Evolutionary conservation across 108 stramenopile genomes (phyloP).

Genomic region (Mediolabrus comicus): DNA sequence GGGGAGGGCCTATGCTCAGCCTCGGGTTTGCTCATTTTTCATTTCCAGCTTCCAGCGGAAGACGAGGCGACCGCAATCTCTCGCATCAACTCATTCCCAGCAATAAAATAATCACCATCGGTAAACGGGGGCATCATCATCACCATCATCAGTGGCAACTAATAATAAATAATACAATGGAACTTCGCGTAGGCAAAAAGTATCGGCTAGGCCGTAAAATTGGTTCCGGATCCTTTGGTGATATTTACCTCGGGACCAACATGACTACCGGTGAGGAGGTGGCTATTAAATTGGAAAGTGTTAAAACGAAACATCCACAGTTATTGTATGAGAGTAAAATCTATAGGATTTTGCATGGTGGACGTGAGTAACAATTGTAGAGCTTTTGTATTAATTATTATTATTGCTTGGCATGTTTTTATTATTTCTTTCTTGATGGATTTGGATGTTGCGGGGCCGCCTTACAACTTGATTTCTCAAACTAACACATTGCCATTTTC

Average conservation of each 20-base stretch:
- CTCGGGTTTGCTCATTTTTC: too few species aligned
- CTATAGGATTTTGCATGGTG: constrained; percentile 98
- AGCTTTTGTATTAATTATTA: not conserved
- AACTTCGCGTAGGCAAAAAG: constrained; percentile 97
- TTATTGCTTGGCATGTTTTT: not conserved
- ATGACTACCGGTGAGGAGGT: constrained; percentile 96
- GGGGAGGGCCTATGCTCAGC: too few species aligned
- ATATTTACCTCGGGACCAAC: constrained; percentile 98
- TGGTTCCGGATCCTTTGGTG: constrained; percentile 98
- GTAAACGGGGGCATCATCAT: too few species aligned
- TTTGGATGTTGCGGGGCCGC: constrained; percentile 1
- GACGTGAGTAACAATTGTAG: constrained; percentile 77
- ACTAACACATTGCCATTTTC: not conserved
- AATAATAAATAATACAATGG: constrained; percentile 70
- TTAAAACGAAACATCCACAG: constrained; percentile 95
- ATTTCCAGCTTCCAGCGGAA: too few species aligned
- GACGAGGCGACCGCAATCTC: too few species aligned
- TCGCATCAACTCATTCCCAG: too few species aligned
- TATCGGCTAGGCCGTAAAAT: constrained; percentile 99
- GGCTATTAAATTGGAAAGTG: constrained; percentile 98
- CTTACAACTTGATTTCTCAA: not conserved
- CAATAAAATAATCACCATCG: too few species aligned
- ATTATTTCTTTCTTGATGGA: not conserved
- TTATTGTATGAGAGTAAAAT: constrained; percentile 99
- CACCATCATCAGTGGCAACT: too few species aligned